Evolutionary conservation across 176 grass and related monocot species (phyloP).

Genomic region (Raddia distichophylla): DNA sequence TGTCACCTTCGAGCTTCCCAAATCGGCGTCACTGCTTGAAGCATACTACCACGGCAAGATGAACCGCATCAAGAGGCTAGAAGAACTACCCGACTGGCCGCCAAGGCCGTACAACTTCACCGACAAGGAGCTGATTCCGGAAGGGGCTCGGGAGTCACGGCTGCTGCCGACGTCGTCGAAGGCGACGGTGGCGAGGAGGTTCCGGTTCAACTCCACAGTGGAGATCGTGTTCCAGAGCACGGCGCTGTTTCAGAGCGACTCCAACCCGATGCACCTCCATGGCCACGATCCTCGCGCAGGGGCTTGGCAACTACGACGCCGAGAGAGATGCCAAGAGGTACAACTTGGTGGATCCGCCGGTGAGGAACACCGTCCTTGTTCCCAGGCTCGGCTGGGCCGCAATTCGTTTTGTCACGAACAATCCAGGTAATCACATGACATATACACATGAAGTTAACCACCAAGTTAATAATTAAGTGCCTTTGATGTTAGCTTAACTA

Average conservation of each 20-base stretch:
- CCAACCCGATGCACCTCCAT: constrained; percentile 57
- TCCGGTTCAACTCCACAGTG: constrained; percentile 4
- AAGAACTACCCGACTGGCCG: neutral
- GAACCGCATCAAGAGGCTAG: neutral
- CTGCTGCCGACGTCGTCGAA: neutral
- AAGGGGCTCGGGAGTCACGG: neutral
- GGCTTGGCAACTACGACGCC: constrained; percentile 37
- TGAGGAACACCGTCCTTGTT: constrained; percentile 29
- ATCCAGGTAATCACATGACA: constrained; percentile 31
- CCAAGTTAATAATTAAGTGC: no score
- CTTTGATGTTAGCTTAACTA: no score
- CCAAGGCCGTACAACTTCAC: neutral
- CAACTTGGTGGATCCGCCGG: constrained; percentile 32
- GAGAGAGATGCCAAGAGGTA: constrained; percentile 34
- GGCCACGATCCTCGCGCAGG: constrained; percentile 52
- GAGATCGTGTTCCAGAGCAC: constrained; percentile 41
- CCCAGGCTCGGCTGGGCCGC: neutral
- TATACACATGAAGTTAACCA: neutral
- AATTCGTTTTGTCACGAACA: constrained; percentile 12
- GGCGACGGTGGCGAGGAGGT: neutral
- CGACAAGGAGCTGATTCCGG: neutral
- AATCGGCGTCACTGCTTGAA: neutral
- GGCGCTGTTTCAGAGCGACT: constrained; percentile 12
- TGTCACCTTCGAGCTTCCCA: constrained; percentile 2
- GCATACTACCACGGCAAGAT: neutral